Conservation (phyloP, 148 eudicot species). For the Polygonum maritimum region DNA sequence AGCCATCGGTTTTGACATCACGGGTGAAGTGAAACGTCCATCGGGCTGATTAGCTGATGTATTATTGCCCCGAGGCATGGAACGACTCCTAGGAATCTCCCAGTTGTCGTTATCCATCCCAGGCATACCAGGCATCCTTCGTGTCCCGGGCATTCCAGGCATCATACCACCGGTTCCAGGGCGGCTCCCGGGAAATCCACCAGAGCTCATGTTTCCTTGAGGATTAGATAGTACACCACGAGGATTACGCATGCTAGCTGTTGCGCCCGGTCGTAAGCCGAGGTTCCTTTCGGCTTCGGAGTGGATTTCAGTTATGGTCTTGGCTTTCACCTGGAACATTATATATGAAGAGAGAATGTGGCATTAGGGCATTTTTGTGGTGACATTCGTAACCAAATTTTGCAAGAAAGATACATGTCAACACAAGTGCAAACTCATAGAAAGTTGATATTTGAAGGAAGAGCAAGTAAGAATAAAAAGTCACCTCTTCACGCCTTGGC, state of each 20-base stretch:
- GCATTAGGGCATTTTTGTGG: background rate
- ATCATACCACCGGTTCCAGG: slow-evolving; percentile 95
- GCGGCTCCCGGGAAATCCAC: slow-evolving; percentile 49
- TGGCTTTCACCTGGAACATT: slow-evolving; percentile 60
- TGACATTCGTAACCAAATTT: too few species aligned
- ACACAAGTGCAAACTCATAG: background rate
- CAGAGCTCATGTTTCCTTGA: slow-evolving; percentile 52
- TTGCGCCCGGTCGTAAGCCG: slow-evolving; percentile 78
- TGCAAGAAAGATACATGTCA: too few species aligned
- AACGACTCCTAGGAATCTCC: slow-evolving; percentile 71
- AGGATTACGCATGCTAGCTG: slow-evolving; percentile 52
- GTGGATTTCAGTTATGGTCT: slow-evolving; percentile 79
- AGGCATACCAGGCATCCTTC: slow-evolving; percentile 72
- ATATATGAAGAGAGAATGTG: background rate
- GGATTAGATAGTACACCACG: slow-evolving; percentile 34
- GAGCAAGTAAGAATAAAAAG: background rate
- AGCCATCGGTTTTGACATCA: slow-evolving; percentile 35
- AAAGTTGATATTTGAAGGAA: background rate
- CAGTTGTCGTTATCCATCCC: slow-evolving; percentile 73
- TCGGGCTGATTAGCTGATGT: slow-evolving; percentile 16
- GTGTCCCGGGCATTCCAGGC: slow-evolving; percentile 83
- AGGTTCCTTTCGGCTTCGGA: slow-evolving; percentile 73
- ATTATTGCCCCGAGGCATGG: slow-evolving; percentile 41
- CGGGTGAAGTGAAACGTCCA: slow-evolving; percentile 46
- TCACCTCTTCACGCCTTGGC: slow-evolving; percentile 91